Evolutionary conservation across 352 stramenopile genomes (phyloP), one percentile per base, ranked within the genome.

Genomic region (Globisporangium paddicum): DNA sequence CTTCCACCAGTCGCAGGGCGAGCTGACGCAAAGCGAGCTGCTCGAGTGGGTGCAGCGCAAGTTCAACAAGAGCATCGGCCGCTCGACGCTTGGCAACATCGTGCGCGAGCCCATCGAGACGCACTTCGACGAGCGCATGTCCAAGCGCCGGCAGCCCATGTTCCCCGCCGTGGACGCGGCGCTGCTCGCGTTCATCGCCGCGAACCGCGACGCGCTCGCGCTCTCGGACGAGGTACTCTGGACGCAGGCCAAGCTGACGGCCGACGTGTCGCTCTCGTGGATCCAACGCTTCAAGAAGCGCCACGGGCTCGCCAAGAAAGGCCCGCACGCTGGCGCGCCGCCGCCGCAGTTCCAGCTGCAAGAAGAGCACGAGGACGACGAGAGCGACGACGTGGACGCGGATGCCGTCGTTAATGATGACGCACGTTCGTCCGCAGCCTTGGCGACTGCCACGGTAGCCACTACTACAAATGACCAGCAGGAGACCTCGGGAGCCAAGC

Each of bases 271-370:
- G 10, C 19, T 32, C n/a, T 59, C 53, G 10, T 59, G 53, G 53
- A 52, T 59, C 41, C 53, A 59, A 40, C 53, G 53, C 26, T 59
- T 59, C 40, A 59, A 59, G 53, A 59, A 44, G 25, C 53, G 53
- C 5, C 53, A 59, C 21, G 53, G 53, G 21, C 38, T 59, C n/a
- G 28, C 37, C 6, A 44, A 28, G 23, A 37, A 42, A 26, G 10
- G 18, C 1, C 40, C 38, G 3, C 53, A 59, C 16, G 25, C 46
- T 9, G 46, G 23, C 2, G 23, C 25, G 3, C 46, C 28, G 8
- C 46, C n/a, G n/a, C n/a, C n/a, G n/a, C n/a, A n/a, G n/a, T n/a
- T n/a, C n/a, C n/a, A 32, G 16, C 46, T 18, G 28, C 25, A 52
- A 30, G 25, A 34, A 5, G n/a, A 26, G 19, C n/a, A 48, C 9